Base-by-base conservation (phyloP, 2,329 filamentous ascomycete species). In the Myotisia sp. region DNA sequence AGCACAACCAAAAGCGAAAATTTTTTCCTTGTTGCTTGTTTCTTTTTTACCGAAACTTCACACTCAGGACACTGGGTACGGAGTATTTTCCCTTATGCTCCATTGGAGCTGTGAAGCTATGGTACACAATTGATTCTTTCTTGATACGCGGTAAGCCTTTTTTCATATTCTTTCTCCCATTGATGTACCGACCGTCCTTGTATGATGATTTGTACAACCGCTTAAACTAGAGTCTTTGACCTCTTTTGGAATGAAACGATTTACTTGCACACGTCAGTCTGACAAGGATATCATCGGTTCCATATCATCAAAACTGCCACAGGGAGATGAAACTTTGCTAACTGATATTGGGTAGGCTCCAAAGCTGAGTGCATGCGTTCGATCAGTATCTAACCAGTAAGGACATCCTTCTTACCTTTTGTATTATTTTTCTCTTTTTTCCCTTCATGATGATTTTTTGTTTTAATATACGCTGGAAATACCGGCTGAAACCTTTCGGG, bases 221-320 rank as follows among this genome's bases (percentile, higher is more conserved):
- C 76, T 61, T n/a, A 69, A 86, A 86, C 81, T 92, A 92, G 83
- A 92, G 83, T 92, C 83, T 92, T 90, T 90, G 83, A 92, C 76
- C 79, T 66, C 58, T 56, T 58, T 68, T 38, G 42, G 74, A 70
- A 78, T 87, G 81, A 86, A 86, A 87, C 77, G 74, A 60, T 47
- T 56, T 27, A 68, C 73, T 75, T 82, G 61, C 76, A 73, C 76
- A 87, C 80, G 81, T 90, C 82, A 90, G 82, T 84, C 82, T 90
- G 82, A 90, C 19, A 13, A 20, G 32, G 21, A 26, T 26, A 13
- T 20, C 9, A 17, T 27, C 21, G 12, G 16, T 26, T n/a, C 18
- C 19, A n/a, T n/a, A 9, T 5, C 4, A 22, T 33, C 9, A 16
- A 34, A 14, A 13, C 22, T 34, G 26, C 32, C 17, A 26, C 33